Evolutionary conservation across 176 grass and related monocot species (phyloP).

Genomic region (Cenchrus americanus): DNA sequence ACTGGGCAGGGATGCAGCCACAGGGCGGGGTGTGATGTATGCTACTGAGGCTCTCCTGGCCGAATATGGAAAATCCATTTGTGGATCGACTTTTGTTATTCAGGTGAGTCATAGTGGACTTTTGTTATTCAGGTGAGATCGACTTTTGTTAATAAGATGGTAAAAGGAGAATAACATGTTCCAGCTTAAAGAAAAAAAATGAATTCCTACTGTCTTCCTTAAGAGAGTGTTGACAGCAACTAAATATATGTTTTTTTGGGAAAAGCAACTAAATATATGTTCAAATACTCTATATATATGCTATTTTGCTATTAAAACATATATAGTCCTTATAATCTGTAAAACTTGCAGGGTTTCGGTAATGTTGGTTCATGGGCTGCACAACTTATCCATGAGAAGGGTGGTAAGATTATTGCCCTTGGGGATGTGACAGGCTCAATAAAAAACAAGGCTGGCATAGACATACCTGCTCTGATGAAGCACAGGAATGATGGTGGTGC

Average conservation of each 20-base stretch:
- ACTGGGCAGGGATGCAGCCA: conserved; percentile 93
- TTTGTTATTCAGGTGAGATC: conserved; percentile 87
- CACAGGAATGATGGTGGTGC: conserved; percentile 58
- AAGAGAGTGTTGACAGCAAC: too few relatives aligned
- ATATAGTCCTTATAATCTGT: background rate
- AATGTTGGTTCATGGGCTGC: conserved; percentile 98
- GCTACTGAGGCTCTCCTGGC: conserved; percentile 80
- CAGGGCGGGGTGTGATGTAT: conserved; percentile 83
- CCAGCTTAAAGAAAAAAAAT: background rate
- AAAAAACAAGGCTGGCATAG: conserved; percentile 69
- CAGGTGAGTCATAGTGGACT: conserved; percentile 55
- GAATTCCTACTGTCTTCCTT: background rate
- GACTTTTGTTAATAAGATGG: background rate
- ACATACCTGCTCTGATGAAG: conserved; percentile 74
- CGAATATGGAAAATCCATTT: conserved; percentile 81
- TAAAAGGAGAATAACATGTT: background rate
- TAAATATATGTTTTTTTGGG: background rate
- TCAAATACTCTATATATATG: background rate
- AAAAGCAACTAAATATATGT: background rate
- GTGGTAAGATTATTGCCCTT: conserved; percentile 90
- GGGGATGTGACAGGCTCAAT: conserved; percentile 83
- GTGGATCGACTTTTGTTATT: conserved; percentile 85
- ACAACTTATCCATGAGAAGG: conserved; percentile 74
- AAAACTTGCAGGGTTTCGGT: conserved; percentile 76
- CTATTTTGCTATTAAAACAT: background rate